A percentile compares a stretch with the other conserved stretches of the same genome.
Conservation (phyloP, 179 eudicot genomes). For the Nepenthes alata region DNA sequence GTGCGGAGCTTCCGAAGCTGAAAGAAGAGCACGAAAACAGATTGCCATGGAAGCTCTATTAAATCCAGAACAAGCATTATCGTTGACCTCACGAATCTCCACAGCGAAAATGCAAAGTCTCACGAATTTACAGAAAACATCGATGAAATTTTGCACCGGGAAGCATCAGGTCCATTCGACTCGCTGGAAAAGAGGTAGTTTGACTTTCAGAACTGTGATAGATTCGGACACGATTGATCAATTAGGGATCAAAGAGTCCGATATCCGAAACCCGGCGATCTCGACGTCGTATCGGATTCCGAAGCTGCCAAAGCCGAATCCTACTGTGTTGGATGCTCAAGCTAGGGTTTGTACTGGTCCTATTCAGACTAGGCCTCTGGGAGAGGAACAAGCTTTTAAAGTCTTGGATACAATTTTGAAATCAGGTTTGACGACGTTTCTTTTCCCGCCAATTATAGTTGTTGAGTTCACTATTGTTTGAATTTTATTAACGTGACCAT, state of each 20-base stretch:
- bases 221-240: conserved; percentile 33
- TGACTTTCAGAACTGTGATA: conserved; percentile 25
- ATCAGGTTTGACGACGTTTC: conserved; percentile 45
- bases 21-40: neutral
- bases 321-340: conserved; percentile 82
- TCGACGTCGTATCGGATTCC: conserved; percentile 59
- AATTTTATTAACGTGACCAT: too few species aligned
- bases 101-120: conserved; percentile 6
- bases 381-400: conserved; percentile 61
- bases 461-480: neutral
- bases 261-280: conserved; percentile 46
- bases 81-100: conserved; percentile 4
- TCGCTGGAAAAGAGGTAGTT: conserved; percentile 13
- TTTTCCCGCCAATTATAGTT: neutral
- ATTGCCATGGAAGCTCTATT: conserved; percentile 31
- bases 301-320: conserved; percentile 49
- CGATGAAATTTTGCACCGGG: neutral
- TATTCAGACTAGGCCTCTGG: conserved; percentile 73
- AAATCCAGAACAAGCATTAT: conserved; percentile 17
- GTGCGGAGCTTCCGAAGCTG: neutral
- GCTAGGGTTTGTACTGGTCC: conserved; percentile 92
- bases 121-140: neutral
- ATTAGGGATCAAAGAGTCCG: conserved; percentile 21
- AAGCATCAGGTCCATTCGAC: conserved; percentile 6
- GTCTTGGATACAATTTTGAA: conserved; percentile 65